Evolutionary conservation across 805 yeast genomes (phyloP), one percentile per base, ranked within the genome.

Genomic region (Phaffomyces thermotolerans): DNA sequence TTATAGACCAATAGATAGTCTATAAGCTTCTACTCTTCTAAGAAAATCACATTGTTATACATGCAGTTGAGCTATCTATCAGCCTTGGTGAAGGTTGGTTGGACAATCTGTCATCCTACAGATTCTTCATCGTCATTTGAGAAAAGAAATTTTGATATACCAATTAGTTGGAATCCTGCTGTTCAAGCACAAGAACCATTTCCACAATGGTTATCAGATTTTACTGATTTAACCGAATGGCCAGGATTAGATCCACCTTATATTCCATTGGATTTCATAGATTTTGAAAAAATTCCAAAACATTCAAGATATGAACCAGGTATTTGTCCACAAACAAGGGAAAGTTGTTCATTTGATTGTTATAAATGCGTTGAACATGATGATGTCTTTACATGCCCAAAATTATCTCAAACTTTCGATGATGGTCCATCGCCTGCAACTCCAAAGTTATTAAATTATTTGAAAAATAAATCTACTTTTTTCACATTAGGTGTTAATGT

Each of bases 371-470:
- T 81, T 24, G 76, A 79, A 22, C 73, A 66, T 32, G 93, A 84
- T 62, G 98, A 90, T 58, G 78, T 84, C 6, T 73, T 68, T 53
- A 76, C 91, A 1, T 90, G 97, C 60, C 76, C 81, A 3, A 66
- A 69, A 38, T 67, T 91, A 33, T 78, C 90, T 0, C 98, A 91
- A 64, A 82, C 95, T 0, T 91, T 91, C 63, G 99, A 91, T 60
- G 98, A 91, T 60, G 98, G 99, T 0, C 99, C 99, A 1, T 74
- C 90, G 0, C 78, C 78, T 0, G 72, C 77, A 20, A 90, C 97
- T 0, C 66, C 75, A 4, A 69, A 69, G 36, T 69, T 91, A 27
- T 60, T 89, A 22, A 64, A 68, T 4, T 63, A 69, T n/a, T 63
- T 90, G 50, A 62, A 66, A 8, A 65, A 66, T 39, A 79, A 74